Percentiles rank a stretch among this genome's conserved stretches.
phyloP scores from a whole-genome alignment of 176 grass and related monocot genomes.

The Aegilops speltoides region DNA sequence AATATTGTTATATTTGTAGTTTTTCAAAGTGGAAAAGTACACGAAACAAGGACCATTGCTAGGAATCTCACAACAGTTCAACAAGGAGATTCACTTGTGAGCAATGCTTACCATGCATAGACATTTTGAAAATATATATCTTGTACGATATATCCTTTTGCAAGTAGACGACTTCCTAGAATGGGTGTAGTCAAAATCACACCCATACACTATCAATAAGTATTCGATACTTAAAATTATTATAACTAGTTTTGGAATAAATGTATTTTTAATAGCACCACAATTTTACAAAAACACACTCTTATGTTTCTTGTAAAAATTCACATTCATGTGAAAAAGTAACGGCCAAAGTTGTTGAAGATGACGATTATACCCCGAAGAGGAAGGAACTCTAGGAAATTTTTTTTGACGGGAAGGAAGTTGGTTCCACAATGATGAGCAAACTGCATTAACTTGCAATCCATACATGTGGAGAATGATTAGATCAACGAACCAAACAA shows the following conservation, averaged over 20 bases:
- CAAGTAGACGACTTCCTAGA: too few species aligned
- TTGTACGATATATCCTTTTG: background rate
- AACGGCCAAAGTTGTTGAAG: background rate
- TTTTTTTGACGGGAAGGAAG: too few species aligned
- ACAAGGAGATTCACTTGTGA: background rate
- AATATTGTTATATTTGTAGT: too few species aligned
- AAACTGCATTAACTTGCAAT: background rate
- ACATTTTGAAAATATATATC: background rate
- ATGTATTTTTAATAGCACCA: background rate
- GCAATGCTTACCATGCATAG: background rate
- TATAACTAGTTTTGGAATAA: too few species aligned
- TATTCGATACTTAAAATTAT: too few species aligned
- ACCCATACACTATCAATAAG: too few species aligned
- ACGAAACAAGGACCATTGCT: background rate
- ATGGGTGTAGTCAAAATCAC: too few species aligned
- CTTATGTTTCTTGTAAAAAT: too few species aligned
- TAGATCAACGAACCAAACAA: conserved; percentile 1
- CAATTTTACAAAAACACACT: background rate
- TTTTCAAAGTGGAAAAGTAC: too few species aligned
- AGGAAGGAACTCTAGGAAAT: too few species aligned
- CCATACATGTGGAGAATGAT: conserved; percentile 23
- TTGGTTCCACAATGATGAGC: background rate
- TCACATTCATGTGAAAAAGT: background rate
- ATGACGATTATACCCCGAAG: background rate
- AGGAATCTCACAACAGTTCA: background rate